Evolutionary conservation across 1,284 basidiomycete species (phyloP).

Genomic region (Anthracocystis setariae): DNA sequence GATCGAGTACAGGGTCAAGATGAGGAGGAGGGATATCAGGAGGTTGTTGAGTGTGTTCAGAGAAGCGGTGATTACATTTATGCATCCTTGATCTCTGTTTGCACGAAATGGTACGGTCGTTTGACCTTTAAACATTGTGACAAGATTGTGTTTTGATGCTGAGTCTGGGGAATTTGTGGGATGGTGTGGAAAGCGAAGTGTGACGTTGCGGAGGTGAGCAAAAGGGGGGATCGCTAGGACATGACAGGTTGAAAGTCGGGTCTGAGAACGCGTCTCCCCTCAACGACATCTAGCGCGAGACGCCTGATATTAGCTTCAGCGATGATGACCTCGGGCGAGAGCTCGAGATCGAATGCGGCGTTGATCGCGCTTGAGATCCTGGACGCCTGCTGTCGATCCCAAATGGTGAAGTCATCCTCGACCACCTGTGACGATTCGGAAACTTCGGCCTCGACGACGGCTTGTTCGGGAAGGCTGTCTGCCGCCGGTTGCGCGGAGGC

Average conservation of each 20-base stretch:
- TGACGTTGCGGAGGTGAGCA: too few relatives aligned
- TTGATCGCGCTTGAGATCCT: conserved; percentile 82
- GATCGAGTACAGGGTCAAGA: conserved; percentile 52
- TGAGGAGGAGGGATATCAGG: conserved; percentile 50
- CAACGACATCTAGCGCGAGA: conserved; percentile 79
- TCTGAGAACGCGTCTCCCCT: conserved; percentile 78
- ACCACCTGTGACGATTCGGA: conserved; percentile 2
- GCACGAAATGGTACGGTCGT: too few relatives aligned
- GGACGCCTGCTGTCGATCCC: conserved; percentile 86
- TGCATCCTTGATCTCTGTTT: conserved; percentile 59
- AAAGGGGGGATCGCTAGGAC: conserved; percentile 4
- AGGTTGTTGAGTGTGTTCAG: conserved; percentile 52
- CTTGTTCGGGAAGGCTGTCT: neutral
- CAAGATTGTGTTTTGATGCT: neutral
- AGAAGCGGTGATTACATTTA: conserved; percentile 55
- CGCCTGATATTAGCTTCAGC: conserved; percentile 89
- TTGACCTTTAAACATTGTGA: neutral
- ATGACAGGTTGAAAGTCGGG: conserved; percentile 28
- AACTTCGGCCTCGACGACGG: neutral
- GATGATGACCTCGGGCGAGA: conserved; percentile 86
- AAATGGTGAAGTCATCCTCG: conserved; percentile 91
- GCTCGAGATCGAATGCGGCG: conserved; percentile 85
- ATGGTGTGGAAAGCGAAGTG: neutral
- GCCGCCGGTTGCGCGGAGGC: neutral
- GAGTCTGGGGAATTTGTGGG: neutral